Percentiles rank a stretch among this genome's conserved stretches.
These are phyloP conservation scores for Teratosphaeria viscida DNA, from an alignment of 2,329 filamentous ascomycete species.

Conservation along the genomic window DNA sequence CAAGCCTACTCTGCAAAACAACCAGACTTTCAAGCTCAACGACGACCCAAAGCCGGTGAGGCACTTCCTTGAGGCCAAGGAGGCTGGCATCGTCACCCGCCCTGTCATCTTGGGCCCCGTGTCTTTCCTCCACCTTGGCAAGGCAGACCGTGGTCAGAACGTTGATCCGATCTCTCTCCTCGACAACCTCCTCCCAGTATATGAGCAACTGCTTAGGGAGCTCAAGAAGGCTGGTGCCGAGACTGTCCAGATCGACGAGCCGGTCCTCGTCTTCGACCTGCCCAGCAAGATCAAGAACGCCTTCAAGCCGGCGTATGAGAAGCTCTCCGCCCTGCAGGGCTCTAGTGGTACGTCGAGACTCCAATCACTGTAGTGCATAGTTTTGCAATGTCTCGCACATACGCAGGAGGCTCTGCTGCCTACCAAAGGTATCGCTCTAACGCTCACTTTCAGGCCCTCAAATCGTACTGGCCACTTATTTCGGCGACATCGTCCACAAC, in stretches of 20 bases:
- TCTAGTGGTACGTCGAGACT: slow-evolving; percentile 65
- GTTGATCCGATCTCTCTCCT: slow-evolving; percentile 91
- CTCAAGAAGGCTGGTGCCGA: slow-evolving; percentile 95
- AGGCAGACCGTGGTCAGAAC: slow-evolving; percentile 90
- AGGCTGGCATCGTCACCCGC: slow-evolving; percentile 82
- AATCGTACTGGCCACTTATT: slow-evolving; percentile 91
- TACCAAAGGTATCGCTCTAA: background rate
- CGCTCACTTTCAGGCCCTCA: slow-evolving; percentile 55
- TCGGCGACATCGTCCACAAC: slow-evolving; percentile 99
- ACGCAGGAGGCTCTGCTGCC: background rate
- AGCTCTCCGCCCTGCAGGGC: slow-evolving; percentile 59
- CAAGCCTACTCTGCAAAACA: slow-evolving; percentile 95
- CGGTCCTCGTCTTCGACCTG: slow-evolving; percentile 89
- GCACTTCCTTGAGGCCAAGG: slow-evolving; percentile 97
- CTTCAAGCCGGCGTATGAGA: slow-evolving; percentile 96
- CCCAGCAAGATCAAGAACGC: slow-evolving; percentile 82
- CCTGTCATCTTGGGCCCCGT: slow-evolving; percentile 93
- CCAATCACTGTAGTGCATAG: background rate
- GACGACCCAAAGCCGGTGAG: slow-evolving; percentile 83
- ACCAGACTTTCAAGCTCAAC: slow-evolving; percentile 87
- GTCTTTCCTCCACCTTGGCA: slow-evolving; percentile 93
- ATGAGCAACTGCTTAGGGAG: slow-evolving; percentile 83
- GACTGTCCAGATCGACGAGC: slow-evolving; percentile 97
- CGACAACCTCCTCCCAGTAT: slow-evolving; percentile 85
- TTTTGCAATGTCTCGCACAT: too few species aligned